Base-by-base conservation (phyloP, 805 yeast genomes). In the Pichia sporocuriosa region DNA sequence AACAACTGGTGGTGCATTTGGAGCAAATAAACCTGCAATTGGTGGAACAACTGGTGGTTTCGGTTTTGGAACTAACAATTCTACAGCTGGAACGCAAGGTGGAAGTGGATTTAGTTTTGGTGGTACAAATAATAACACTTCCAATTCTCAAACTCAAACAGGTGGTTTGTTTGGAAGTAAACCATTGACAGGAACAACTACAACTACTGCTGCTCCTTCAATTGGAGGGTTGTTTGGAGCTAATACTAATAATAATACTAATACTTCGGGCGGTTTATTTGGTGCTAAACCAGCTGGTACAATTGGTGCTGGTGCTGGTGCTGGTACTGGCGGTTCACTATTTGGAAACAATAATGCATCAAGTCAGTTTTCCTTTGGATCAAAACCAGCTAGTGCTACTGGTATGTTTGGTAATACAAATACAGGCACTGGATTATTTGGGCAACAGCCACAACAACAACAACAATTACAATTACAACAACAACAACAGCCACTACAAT, bases 401-500 rank as follows among this genome's bases (percentile, higher is more conserved):
- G 70, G 68, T 6, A 13, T 35, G 6, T 35, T 35, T n/a, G 31
- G 38, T 4, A 28, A 21, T 26, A 45, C 6, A 13, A 26, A 30
- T 32, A 28, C 45, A n/a, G 40, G 27, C 26, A 15, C 22, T 9
- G 39, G 46, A 6, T 29, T 39, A 12, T 39, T 39, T 27, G 35
- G 34, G 46, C 17, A 32, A 37, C 17, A 40, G 43, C 31, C 22
- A 32, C 45, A 44, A 15, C 34, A 21, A 22, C 35, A 28, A 26
- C 47, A 26, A 26, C 29, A 26, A 26, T 26, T 26, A 26, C n/a
- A n/a, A n/a, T n/a, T 22, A 30, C 39, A 36, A 24, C 50, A 45
- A 20, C 47, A 40, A 19, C 52, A 47, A 31, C 64, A 61, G 20
- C 69, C 68, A 34, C 65, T 64, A 32, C 70, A 68, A 21, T 61